phyloP scores from a whole-genome alignment of 305 asterid species.

The Fraxinus paxiana region DNA sequence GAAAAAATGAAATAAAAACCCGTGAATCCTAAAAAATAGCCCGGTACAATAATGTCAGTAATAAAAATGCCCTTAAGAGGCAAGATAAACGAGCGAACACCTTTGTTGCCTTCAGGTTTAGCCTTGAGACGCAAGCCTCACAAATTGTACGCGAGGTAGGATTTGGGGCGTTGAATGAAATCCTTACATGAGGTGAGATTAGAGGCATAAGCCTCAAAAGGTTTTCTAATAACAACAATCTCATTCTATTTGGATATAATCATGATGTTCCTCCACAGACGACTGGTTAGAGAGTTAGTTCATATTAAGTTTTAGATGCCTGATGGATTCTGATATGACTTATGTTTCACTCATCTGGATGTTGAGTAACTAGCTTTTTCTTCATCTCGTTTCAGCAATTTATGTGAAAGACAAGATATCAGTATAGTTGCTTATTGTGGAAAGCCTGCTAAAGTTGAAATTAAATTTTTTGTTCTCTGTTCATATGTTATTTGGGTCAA shows the following conservation, averaged over 20 bases:
- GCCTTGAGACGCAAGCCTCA: not conserved
- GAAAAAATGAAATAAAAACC: not conserved
- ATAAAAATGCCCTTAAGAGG: not conserved
- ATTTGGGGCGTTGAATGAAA: not conserved
- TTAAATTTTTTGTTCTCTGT: not conserved
- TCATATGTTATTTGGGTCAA: not conserved
- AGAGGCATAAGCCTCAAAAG: not conserved
- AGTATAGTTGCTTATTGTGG: not conserved
- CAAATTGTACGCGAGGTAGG: not conserved
- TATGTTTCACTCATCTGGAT: not conserved
- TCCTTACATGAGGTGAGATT: not conserved
- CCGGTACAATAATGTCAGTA: not conserved
- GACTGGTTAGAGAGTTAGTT: not conserved
- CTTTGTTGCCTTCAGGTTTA: not conserved
- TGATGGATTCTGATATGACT: not conserved
- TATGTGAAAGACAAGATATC: not conserved
- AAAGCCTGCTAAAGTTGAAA: not conserved
- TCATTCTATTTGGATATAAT: not conserved
- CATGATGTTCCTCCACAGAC: not conserved
- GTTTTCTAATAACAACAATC: not conserved
- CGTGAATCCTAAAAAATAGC: not conserved
- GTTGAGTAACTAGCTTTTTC: not conserved
- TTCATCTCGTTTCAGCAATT: not conserved
- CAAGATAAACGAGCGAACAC: not conserved
- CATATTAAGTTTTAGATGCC: not conserved